These are phyloP conservation scores for Starmerella gropengiesseri DNA, from an alignment of 805 yeast genomes.

Conservation along the genomic window DNA sequence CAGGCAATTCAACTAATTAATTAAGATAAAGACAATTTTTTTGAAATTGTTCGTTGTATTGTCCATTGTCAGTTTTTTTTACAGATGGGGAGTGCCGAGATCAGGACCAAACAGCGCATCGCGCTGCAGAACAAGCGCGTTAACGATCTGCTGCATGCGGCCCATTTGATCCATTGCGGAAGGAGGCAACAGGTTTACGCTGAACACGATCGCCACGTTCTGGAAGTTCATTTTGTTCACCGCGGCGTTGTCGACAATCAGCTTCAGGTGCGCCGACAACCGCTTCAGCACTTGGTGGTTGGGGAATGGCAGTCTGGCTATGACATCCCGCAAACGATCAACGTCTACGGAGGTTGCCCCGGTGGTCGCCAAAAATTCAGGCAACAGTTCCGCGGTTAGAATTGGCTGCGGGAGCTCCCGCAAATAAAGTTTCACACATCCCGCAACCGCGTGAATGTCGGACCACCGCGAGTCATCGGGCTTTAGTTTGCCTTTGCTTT, in stretches of 20 bases:
- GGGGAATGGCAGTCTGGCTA: slow-evolving; percentile 44
- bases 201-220: slow-evolving; percentile 80
- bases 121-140: slow-evolving; percentile 36
- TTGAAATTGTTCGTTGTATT: too few relatives aligned
- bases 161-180: slow-evolving; percentile 42
- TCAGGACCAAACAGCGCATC: slow-evolving; percentile 25
- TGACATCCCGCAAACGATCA: slow-evolving; percentile 26
- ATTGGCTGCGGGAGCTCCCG: slow-evolving; percentile 82
- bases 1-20: too few relatives aligned
- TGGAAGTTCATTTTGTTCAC: slow-evolving; percentile 79
- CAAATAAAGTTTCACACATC: slow-evolving; percentile 71
- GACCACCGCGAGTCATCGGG: slow-evolving; percentile 48
- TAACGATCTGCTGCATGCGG: slow-evolving; percentile 43
- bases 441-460: slow-evolving; percentile 78
- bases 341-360: slow-evolving; percentile 22
- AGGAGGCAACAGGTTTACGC: slow-evolving; percentile 46
- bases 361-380: slow-evolving; percentile 37
- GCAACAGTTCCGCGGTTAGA: slow-evolving; percentile 55
- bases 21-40: too few relatives aligned
- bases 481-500: slow-evolving; percentile 30
- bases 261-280: slow-evolving; percentile 56
- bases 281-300: slow-evolving; percentile 61
- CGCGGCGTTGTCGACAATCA: slow-evolving; percentile 54
- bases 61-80: too few relatives aligned
- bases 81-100: too few relatives aligned